Evolutionary conservation across 257 asterid genomes (phyloP).

Genomic region (Penstemon barbatus): DNA sequence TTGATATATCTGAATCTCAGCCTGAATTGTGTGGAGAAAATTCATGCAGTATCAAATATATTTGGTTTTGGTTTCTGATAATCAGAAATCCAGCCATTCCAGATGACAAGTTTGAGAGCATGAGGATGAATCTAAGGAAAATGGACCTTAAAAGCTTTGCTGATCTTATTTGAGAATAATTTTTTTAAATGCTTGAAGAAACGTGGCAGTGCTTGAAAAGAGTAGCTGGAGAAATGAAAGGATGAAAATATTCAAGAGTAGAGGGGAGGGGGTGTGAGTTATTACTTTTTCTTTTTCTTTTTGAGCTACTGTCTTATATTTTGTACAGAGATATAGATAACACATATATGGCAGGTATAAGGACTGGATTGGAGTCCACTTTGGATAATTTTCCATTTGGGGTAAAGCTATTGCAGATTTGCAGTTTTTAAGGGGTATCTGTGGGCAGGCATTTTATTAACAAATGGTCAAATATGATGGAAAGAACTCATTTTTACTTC

Average conservation of each 20-base stretch:
- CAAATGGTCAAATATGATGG: background rate
- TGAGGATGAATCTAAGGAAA: background rate
- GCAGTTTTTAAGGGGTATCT: background rate
- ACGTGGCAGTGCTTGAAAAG: background rate
- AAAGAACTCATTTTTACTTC: background rate
- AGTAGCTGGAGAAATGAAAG: conserved; percentile 10
- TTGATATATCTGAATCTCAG: conserved; percentile 3
- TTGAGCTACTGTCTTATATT: too few relatives aligned
- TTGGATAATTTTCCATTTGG: background rate
- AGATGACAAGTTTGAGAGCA: background rate
- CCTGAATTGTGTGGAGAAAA: background rate
- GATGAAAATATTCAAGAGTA: background rate
- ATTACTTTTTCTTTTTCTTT: too few relatives aligned
- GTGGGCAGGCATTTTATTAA: background rate
- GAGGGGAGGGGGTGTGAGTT: too few relatives aligned
- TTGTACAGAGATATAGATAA: too few relatives aligned
- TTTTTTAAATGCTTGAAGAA: background rate
- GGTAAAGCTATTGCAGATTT: background rate
- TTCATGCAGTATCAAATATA: background rate
- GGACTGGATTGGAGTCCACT: background rate
- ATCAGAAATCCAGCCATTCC: background rate
- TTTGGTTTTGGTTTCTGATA: background rate
- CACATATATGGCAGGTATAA: background rate
- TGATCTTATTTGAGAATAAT: background rate
- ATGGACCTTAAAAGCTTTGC: background rate